Percentiles rank a stretch among this genome's conserved stretches.
These are phyloP conservation scores for Colletotrichum filicis DNA, from an alignment of 2,329 filamentous ascomycete genomes.

Conservation along the genomic window DNA sequence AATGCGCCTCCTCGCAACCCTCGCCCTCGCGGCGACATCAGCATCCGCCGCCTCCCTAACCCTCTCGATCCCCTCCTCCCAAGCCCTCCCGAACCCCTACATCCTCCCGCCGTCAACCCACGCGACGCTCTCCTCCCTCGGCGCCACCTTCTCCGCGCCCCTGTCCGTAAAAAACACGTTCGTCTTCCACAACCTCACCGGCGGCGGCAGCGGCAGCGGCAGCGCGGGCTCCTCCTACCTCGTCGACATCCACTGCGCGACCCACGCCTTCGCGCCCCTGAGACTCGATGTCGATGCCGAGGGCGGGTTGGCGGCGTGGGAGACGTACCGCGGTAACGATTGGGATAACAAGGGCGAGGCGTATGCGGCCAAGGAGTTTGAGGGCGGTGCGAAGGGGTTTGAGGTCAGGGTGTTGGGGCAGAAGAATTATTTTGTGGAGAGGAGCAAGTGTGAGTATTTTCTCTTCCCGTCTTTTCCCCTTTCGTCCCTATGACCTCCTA, in stretches of 20 bases:
- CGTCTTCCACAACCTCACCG: slow-evolving; percentile 75
- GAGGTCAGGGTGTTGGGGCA: slow-evolving; percentile 69
- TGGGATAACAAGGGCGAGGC: slow-evolving; percentile 87
- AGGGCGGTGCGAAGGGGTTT: slow-evolving; percentile 53
- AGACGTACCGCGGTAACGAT: slow-evolving; percentile 89
- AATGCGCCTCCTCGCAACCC: slow-evolving; percentile 49
- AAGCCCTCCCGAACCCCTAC: slow-evolving; percentile 57
- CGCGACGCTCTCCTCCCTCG: slow-evolving; percentile 64
- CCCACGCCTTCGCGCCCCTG: slow-evolving; percentile 81
- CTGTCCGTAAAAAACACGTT: slow-evolving; percentile 78
- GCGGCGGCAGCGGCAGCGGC: slow-evolving; percentile 54
- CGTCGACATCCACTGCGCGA: slow-evolving; percentile 80
- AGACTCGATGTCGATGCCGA: slow-evolving; percentile 75
- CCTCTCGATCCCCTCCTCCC: slow-evolving; percentile 54
- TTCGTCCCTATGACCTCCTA: not conserved
- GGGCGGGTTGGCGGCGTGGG: slow-evolving; percentile 73
- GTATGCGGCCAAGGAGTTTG: slow-evolving; percentile 42
- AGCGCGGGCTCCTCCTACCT: slow-evolving; percentile 74
- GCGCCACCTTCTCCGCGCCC: slow-evolving; percentile 61
- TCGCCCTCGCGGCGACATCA: slow-evolving; percentile 49
- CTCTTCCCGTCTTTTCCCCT: not conserved
- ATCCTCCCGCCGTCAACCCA: slow-evolving; percentile 74
- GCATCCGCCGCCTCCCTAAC: slow-evolving; percentile 53
- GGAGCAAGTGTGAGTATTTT: slow-evolving; percentile 75
- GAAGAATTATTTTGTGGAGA: slow-evolving; percentile 82